phyloP scores from a whole-genome alignment of 176 grass and related monocot genomes.

The Cocos nucifera region DNA sequence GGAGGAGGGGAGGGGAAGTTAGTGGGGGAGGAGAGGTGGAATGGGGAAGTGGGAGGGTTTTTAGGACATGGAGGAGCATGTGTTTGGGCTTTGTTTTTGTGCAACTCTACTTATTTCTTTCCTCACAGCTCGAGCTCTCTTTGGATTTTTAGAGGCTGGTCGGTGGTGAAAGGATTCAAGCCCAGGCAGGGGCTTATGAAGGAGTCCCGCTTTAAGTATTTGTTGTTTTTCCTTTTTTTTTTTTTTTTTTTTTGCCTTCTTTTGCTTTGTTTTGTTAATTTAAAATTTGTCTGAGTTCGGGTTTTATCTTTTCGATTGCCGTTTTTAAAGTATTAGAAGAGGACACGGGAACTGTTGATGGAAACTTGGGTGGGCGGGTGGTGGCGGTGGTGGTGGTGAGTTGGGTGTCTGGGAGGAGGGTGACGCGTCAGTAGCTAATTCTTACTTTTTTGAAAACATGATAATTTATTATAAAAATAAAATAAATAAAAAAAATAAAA shows the following conservation, averaged over 20 bases:
- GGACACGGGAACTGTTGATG: slow-evolving; percentile 10
- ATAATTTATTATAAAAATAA: neutral
- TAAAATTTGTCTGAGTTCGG: no score
- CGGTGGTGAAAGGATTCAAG: no score
- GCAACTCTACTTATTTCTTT: slow-evolving; percentile 4
- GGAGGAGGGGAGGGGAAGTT: neutral
- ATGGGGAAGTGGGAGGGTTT: neutral
- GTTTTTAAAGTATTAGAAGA: neutral
- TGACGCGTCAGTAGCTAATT: slow-evolving; percentile 31
- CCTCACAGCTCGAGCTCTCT: slow-evolving; percentile 14
- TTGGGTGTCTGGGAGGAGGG: slow-evolving; percentile 1
- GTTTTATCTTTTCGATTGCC: no score
- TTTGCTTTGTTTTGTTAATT: no score
- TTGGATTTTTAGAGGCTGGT: slow-evolving; percentile 18
- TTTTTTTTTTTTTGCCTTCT: no score
- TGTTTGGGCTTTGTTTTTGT: slow-evolving; percentile 74
- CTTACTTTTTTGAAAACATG: slow-evolving; percentile 19
- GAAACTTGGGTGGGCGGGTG: neutral
- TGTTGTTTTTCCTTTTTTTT: no score
- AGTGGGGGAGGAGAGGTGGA: slow-evolving; percentile 9
- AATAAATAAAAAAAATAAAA: slow-evolving; percentile 31
- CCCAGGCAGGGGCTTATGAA: no score
- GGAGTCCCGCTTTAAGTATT: no score
- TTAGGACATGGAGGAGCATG: slow-evolving; percentile 31
- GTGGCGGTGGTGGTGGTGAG: neutral